These are phyloP conservation scores for Tephrocybe sp. DNA, from an alignment of 768 basidiomycete genomes.

Conservation along the genomic window DNA sequence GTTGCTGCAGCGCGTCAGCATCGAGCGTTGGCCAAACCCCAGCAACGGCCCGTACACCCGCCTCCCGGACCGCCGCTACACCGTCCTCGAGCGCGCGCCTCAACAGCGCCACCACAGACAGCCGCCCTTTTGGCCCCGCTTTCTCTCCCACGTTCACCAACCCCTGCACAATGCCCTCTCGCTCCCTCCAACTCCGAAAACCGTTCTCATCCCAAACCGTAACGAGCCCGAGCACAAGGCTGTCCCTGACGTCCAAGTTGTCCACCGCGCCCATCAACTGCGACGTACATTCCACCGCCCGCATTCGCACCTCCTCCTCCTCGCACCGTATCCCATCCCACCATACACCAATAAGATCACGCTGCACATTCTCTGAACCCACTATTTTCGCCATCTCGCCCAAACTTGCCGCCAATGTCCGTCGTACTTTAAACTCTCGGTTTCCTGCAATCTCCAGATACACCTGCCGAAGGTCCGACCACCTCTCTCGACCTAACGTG, in stretches of 20 bases:
- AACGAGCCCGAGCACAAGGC: conserved; percentile 46
- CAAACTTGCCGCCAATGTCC: conserved; percentile 83
- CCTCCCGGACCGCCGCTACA: conserved; percentile 85
- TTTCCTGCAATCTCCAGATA: conserved; percentile 70
- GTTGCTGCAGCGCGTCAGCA: conserved; percentile 28
- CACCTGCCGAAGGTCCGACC: conserved; percentile 68
- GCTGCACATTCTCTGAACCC: conserved; percentile 62
- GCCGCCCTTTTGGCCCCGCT: conserved; percentile 40
- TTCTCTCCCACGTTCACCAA: conserved; percentile 48
- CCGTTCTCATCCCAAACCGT: conserved; percentile 56
- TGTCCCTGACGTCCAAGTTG: conserved; percentile 41
- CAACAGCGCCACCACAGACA: conserved; percentile 55
- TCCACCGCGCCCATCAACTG: conserved; percentile 57
- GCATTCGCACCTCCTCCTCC: conserved; percentile 72
- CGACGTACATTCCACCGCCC: conserved; percentile 67
- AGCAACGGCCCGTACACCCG: conserved; percentile 59
- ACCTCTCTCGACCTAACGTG: conserved; percentile 74
- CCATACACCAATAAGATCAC: conserved; percentile 76
- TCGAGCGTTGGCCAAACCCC: conserved; percentile 3
- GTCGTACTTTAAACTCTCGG: conserved; percentile 61
- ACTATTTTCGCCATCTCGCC: conserved; percentile 90
- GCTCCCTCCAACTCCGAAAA: conserved; percentile 76
- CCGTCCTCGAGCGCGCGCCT: conserved; percentile 67
- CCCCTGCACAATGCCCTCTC: conserved; percentile 65
- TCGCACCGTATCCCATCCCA: conserved; percentile 52